These are phyloP conservation scores for Coemansia sp. DNA, from an alignment of 192 early-diverging fungal species.

Conservation along the genomic window DNA sequence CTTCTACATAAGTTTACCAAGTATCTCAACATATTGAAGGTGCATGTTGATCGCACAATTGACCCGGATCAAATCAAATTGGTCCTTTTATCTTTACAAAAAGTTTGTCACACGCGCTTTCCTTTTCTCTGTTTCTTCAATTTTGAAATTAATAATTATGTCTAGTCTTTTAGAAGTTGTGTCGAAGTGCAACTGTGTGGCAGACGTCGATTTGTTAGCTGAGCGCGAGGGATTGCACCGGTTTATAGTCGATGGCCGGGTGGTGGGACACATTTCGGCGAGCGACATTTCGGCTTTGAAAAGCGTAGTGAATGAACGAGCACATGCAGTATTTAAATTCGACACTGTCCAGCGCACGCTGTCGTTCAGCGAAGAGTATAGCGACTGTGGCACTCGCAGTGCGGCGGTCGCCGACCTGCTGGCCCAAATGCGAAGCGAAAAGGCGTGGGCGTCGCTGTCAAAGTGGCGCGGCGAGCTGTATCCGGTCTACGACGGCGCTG, in stretches of 20 bases:
- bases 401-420: conserved; percentile 27
- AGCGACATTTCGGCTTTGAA: conserved; percentile 1
- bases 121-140: no score
- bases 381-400: conserved; percentile 13
- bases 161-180: conserved; percentile 15
- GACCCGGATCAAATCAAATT: no score
- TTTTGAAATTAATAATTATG: not conserved
- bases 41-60: no score
- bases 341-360: conserved; percentile 2
- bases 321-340: conserved; percentile 15
- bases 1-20: no score
- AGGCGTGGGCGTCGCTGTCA: conserved; percentile 32
- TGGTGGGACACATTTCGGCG: conserved; percentile 5
- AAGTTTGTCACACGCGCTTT: no score
- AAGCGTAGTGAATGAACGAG: not conserved
- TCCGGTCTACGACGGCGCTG: conserved; percentile 62
- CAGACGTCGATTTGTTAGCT: not conserved
- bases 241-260: not conserved
- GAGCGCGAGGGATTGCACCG: not conserved
- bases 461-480: conserved; percentile 89
- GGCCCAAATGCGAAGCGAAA: not conserved
- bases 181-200: conserved; percentile 12
- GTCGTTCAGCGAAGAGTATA: conserved; percentile 5
- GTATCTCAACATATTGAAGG: no score
- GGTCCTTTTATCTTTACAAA: no score